Evolutionary conservation across 192 early-diverging fungal species (phyloP).

Genomic region (Lobosporangium transversale): DNA sequence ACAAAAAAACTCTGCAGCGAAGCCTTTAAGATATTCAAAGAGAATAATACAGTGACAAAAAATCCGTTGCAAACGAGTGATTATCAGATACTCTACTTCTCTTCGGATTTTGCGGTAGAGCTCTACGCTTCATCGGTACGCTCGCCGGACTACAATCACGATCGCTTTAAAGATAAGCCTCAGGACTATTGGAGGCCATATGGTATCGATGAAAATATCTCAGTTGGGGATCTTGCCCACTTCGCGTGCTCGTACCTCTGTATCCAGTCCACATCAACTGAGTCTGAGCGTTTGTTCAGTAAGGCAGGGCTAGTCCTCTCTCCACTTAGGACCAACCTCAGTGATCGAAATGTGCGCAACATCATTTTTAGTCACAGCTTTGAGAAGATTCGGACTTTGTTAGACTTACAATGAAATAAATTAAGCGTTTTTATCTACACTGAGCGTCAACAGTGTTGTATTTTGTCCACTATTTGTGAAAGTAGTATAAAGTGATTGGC

Average conservation of each 20-base stretch:
- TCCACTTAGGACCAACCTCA: neutral
- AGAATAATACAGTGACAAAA: no score
- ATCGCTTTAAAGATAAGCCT: neutral
- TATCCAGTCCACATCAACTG: constrained; percentile 21
- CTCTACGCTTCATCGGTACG: no score
- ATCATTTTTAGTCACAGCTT: constrained; percentile 8
- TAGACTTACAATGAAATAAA: no score
- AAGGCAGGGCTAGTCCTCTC: constrained; percentile 1
- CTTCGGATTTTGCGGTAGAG: neutral
- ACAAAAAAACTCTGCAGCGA: constrained; percentile 1
- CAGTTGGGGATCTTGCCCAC: neutral
- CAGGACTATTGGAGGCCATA: neutral
- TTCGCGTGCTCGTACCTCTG: constrained; percentile 6
- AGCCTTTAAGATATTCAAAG: neutral
- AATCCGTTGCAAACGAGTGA: neutral
- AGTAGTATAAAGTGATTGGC: no score
- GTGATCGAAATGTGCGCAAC: constrained; percentile 2
- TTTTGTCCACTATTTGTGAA: no score
- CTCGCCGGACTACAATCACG: no score
- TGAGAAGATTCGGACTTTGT: no score
- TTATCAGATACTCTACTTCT: neutral
- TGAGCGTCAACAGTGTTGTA: no score
- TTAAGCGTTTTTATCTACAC: no score
- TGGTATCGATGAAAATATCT: neutral
- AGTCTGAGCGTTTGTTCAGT: constrained; percentile 20